Base-by-base conservation (phyloP, 306 rosid species). In the Arachis stenosperma region DNA sequence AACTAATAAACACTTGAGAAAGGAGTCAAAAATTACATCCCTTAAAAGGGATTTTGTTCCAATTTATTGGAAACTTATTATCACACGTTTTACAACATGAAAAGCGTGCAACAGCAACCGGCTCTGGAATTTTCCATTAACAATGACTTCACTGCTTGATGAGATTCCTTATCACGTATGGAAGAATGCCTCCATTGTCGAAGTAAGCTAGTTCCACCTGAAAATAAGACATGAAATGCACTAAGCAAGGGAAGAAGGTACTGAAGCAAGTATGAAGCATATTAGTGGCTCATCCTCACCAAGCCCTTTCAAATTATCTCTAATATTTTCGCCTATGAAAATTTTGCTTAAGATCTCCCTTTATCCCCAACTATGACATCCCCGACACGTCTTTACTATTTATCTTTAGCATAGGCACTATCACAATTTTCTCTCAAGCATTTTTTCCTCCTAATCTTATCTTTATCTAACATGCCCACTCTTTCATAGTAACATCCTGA, bases 151-250 rank as follows among this genome's bases (percentile, higher is more conserved):
- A 93, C 84, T 89, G 87, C 87, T 82, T 80, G 40, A 51, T 74
- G 74, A 91, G 89, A 78, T 89, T 94, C 70, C 95, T 78, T 5
- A 91, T 76, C 30, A 84, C 97, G 51, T 94, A 94, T 11, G 89
- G 97, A 78, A 94, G 97, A 9, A 94, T 91, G 36, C 98, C 98
- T 68, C 97, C 97, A 41, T 91, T 86, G 69, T 88, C 74, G 81
- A 94, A 91, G 76, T 94, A 94, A 3, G 84, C 89, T 77, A 94
- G 86, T 75, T 94, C 98, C 58, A 94, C 98, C 98, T 94, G 83
- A 70, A 78, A 65, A 73, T 40, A 61, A 65, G 55, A 75, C 37
- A 70, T 42, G n/a, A 40, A 9, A 59, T 1, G 29, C 70, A 51
- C 41, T 48, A 8, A 39, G 41, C 63, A 17, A 22, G 10, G 42